A percentile compares a stretch with the other conserved stretches of the same genome.
These are phyloP conservation scores for Akanthomyces lecanii DNA, from an alignment of 2,329 filamentous ascomycete species.

Conservation along the genomic window DNA sequence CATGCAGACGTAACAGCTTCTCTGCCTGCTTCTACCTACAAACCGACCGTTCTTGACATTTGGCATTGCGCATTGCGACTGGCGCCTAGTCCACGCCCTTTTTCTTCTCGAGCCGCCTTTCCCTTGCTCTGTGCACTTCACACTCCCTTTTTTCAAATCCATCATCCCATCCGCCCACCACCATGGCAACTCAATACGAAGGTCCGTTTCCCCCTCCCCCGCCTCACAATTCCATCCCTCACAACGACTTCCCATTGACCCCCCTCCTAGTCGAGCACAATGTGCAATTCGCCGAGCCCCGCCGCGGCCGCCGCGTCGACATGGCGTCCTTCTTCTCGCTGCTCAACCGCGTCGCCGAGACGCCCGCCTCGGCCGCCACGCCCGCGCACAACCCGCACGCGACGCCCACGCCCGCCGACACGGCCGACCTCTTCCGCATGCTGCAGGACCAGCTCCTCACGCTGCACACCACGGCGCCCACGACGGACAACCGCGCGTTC, in stretches of 20 bases:
- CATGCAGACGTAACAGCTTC: slow-evolving; percentile 12
- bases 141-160: not conserved
- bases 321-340: slow-evolving; percentile 61
- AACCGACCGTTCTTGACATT: not conserved
- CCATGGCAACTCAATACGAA: slow-evolving; percentile 57
- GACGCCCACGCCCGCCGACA: slow-evolving; percentile 56
- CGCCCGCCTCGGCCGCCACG: slow-evolving; percentile 28
- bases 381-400: slow-evolving; percentile 51
- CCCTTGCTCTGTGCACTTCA: not conserved
- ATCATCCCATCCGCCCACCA: not conserved
- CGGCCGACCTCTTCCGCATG: slow-evolving; percentile 53
- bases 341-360: slow-evolving; percentile 48
- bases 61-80: slow-evolving; percentile 11
- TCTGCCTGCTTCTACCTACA: slow-evolving; percentile 12
- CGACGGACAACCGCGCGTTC: slow-evolving; percentile 44
- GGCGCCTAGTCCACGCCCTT: not conserved
- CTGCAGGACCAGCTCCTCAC: slow-evolving; percentile 55
- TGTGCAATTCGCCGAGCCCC: slow-evolving; percentile 43
- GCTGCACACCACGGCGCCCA: slow-evolving; percentile 46
- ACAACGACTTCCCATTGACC: no score
- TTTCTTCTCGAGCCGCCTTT: not conserved
- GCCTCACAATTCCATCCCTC: not conserved
- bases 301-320: slow-evolving; percentile 51
- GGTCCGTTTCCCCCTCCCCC: slow-evolving; percentile 30
- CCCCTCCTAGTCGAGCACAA: slow-evolving; percentile 56